These are phyloP conservation scores for Talaromyces trachyspermus DNA, from an alignment of 495 filamentous ascomycete genomes.

Conservation along the genomic window DNA sequence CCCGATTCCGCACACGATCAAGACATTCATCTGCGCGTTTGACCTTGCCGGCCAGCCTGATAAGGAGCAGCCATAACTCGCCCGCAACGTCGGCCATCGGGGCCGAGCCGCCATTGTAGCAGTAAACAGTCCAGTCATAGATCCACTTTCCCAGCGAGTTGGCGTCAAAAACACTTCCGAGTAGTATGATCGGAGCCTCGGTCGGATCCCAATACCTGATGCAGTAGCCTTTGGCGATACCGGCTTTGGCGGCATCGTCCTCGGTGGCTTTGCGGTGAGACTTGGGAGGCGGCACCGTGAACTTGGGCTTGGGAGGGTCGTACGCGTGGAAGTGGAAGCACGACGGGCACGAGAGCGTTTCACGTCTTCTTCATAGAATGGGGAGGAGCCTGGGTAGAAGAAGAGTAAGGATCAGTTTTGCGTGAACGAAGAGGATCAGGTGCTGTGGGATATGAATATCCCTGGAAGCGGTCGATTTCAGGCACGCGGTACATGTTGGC, in stretches of 20 bases:
- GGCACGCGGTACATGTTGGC: conserved; percentile 25
- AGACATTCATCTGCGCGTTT: conserved; percentile 84
- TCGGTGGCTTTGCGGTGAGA: conserved; percentile 69
- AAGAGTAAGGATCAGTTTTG: conserved; percentile 49
- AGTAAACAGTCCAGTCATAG: conserved; percentile 98
- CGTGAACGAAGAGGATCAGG: too few species aligned
- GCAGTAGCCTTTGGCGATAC: conserved; percentile 87
- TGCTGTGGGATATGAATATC: conserved; percentile 16
- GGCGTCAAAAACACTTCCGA: conserved; percentile 95
- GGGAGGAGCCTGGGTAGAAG: conserved; percentile 40
- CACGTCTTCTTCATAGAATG: conserved; percentile 34
- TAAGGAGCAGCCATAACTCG: conserved; percentile 90
- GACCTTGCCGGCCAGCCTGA: conserved; percentile 92
- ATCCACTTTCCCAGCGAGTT: conserved; percentile 99
- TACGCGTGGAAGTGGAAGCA: conserved; percentile 44
- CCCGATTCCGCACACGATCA: conserved; percentile 58
- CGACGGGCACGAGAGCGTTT: conserved; percentile 39
- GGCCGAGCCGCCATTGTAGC: conserved; percentile 73
- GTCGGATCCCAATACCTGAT: conserved; percentile 98
- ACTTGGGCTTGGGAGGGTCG: conserved; percentile 18
- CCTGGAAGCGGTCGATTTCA: conserved; percentile 9
- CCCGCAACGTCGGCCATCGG: conserved; percentile 90
- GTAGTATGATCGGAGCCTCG: conserved; percentile 85
- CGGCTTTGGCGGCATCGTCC: conserved; percentile 69
- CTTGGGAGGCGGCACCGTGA: conserved; percentile 35